Evolutionary conservation across 495 filamentous ascomycete genomes (phyloP), one percentile per base, ranked within the genome.

Genomic region (Penicillium crystallinum): DNA sequence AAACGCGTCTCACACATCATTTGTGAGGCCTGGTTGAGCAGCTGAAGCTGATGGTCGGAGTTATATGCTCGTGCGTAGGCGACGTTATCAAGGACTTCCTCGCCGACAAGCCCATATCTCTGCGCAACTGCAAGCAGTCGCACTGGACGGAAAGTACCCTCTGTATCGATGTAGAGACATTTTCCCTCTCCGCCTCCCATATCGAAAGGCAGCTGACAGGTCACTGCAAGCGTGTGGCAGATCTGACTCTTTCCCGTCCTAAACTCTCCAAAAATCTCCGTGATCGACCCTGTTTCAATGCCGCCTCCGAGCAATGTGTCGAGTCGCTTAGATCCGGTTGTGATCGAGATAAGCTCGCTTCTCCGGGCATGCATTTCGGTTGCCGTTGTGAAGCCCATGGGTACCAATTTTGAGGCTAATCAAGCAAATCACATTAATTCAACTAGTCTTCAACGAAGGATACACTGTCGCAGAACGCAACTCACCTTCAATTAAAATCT

Each of bases 1-100:
- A 98, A 98, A 4, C 93, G 86, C 2, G 93, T 97, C 69, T 97
- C 95, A 52, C 91, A 96, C 93, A 98, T 98, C 93, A 98, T 98
- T 43, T 88, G 80, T 7, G 95, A 88, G 14, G 93, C 93, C 66
- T 97, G 91, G 66, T 90, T 95, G 45, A 98, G 81, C 5, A 98
- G 79, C 66, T 95, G 88, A 17, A 97, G 79, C 66, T 98, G 93
- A 67, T 98, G 93, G 53, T 98, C 93, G 2, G 91, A 97, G 69
- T 98, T 98, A 73, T 98, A 98, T 3, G 93, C 93, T 34, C 93
- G 85, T 31, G 93, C 93, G 71, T 98, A 98, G 3, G 93, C 93
- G 35, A 98, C 89, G 64, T 98, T 98, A 72, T 98, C 93, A 15
- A 98, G 78, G 1, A 98, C 93, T 65, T 98, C 93, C 69, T 98